Conservation (phyloP, 2,329 filamentous ascomycete genomes). For the Talaromyces atroroseus region DNA sequence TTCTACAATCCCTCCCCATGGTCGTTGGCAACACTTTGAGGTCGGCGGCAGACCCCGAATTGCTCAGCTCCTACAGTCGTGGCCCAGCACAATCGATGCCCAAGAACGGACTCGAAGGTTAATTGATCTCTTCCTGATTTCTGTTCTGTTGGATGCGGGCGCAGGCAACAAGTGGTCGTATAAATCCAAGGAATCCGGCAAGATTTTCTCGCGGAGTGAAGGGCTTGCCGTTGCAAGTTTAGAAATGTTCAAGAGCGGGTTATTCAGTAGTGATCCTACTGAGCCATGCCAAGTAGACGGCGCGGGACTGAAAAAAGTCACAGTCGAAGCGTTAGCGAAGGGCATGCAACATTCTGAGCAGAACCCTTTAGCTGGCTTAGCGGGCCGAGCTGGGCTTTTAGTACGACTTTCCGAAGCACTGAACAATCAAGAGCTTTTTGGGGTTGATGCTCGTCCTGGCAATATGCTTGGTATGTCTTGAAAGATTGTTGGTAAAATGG, state of each 20-base stretch:
- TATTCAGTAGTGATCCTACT: constrained; percentile 75
- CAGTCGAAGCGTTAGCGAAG: constrained; percentile 66
- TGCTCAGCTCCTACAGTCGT: constrained; percentile 40
- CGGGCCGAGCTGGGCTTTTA: constrained; percentile 76
- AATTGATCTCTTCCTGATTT: constrained; percentile 58
- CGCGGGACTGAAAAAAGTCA: constrained; percentile 68
- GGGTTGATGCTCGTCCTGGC: constrained; percentile 74
- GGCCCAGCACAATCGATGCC: constrained; percentile 42
- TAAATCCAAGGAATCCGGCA: constrained; percentile 82
- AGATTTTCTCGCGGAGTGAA: constrained; percentile 77
- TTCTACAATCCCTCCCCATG: constrained; percentile 72
- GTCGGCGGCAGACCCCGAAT: constrained; percentile 51
- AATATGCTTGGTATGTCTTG: constrained; percentile 75
- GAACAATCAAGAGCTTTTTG: constrained; percentile 77
- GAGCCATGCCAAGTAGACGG: constrained; percentile 91
- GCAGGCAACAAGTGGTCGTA: constrained; percentile 89
- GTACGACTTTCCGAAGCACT: constrained; percentile 70
- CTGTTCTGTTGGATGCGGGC: constrained; percentile 62
- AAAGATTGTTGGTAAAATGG: constrained; percentile 2
- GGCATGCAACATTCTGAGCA: constrained; percentile 77
- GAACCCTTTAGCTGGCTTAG: constrained; percentile 77
- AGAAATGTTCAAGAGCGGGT: constrained; percentile 90
- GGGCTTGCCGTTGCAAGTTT: constrained; percentile 71
- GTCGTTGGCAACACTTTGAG: constrained; percentile 60
- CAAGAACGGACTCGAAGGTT: constrained; percentile 49